Percentiles rank a stretch among this genome's conserved stretches.
Conservation (phyloP, 192 early-diverging fungal genomes). For the Allomyces javanicus region DNA sequence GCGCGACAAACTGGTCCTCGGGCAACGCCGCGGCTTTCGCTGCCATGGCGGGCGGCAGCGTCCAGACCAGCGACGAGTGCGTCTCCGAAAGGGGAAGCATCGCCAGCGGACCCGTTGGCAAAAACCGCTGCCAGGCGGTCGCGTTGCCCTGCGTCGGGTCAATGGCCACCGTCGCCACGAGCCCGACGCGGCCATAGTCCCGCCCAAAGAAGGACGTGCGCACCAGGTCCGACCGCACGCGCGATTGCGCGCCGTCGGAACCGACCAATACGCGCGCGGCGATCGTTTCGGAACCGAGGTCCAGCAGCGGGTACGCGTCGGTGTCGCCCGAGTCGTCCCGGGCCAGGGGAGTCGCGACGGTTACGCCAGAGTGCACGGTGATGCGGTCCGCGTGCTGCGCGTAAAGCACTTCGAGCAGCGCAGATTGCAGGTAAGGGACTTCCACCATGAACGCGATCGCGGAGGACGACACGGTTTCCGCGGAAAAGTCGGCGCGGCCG, state of each 20-base stretch:
- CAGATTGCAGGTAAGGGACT: background rate
- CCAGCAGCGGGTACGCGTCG: background rate
- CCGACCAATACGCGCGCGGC: conserved; percentile 25
- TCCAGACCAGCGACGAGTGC: conserved; percentile 77
- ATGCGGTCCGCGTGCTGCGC: background rate
- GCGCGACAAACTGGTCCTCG: conserved; percentile 31
- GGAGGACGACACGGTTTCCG: background rate
- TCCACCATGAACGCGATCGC: background rate
- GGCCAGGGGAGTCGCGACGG: background rate
- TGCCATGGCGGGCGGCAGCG: conserved; percentile 43
- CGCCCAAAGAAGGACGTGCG: conserved; percentile 63
- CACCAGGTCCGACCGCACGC: conserved; percentile 58
- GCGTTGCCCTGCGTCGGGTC: conserved; percentile 23
- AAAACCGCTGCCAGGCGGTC: conserved; percentile 84
- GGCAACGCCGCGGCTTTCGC: conserved; percentile 40
- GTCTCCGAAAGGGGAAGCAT: conserved; percentile 56
- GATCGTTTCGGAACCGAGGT: background rate
- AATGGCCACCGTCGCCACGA: conserved; percentile 68
- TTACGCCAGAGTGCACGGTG: no score
- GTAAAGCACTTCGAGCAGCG: background rate
- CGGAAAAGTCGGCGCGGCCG: background rate
- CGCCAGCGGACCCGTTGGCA: conserved; percentile 84
- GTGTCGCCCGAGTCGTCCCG: background rate
- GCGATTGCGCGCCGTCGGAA: conserved; percentile 73
- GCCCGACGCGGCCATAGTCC: conserved; percentile 66